These are phyloP conservation scores for Saprolegnia parasitica DNA, from an alignment of 352 stramenopile genomes.

Conservation along the genomic window DNA sequence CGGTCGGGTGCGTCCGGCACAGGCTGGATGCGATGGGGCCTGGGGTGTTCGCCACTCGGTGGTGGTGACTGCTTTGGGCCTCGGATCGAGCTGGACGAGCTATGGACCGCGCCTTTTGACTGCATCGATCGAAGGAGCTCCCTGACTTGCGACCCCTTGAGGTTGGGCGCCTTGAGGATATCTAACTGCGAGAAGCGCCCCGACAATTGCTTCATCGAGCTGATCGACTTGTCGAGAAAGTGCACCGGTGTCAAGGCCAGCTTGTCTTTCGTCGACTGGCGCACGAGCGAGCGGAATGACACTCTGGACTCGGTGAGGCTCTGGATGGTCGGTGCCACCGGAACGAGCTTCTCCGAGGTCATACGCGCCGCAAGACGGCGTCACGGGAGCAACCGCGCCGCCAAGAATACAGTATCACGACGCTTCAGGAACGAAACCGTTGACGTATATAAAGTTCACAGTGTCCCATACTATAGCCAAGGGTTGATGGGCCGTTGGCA, in stretches of 20 bases:
- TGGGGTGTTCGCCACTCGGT: background rate
- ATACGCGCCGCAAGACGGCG: too few species aligned
- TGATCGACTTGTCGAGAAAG: slow-evolving; percentile 9
- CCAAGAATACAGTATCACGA: too few species aligned
- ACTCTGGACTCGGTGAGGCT: background rate
- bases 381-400: too few species aligned
- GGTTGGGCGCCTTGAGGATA: background rate
- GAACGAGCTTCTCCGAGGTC: too few species aligned
- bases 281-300: background rate
- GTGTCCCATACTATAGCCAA: too few species aligned
- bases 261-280: slow-evolving; percentile 1
- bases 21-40: background rate
- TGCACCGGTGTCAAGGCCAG: background rate
- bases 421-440: too few species aligned
- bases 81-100: background rate
- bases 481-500: too few species aligned
- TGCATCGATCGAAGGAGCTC: background rate
- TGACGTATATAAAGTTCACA: too few species aligned
- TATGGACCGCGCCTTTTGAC: background rate
- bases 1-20: slow-evolving; percentile 26
- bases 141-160: background rate
- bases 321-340: background rate
- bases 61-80: background rate
- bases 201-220: background rate
- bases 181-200: background rate